Evolutionary conservation across 352 stramenopile species (phyloP).

Genomic region (Globisporangium heterothallicum): DNA sequence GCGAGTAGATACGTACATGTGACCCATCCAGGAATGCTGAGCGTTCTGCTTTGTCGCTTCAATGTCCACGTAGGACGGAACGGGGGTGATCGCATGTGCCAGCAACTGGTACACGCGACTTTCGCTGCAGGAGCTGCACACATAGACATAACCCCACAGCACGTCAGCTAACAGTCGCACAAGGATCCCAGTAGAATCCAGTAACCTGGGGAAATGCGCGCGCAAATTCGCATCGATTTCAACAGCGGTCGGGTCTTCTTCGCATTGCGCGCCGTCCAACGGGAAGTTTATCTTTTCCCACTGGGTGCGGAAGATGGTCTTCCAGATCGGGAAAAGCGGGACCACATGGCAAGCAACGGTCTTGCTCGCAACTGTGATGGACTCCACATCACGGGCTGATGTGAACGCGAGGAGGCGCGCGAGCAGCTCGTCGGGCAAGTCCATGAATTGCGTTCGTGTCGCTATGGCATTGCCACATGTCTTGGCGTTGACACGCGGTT

Average conservation of each 20-base stretch:
- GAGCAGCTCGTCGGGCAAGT: conserved; percentile 52
- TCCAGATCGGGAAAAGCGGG: conserved; percentile 58
- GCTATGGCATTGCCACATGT: too few species aligned
- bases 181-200: not conserved
- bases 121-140: conserved; percentile 34
- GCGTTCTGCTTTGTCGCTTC: conserved; percentile 32
- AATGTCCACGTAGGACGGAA: conserved; percentile 62
- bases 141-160: not conserved
- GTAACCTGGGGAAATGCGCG: conserved; percentile 41
- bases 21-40: conserved; percentile 33
- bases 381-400: conserved; percentile 48
- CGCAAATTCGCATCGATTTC: conserved; percentile 35
- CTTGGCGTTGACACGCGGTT: too few species aligned
- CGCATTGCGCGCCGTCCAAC: conserved; percentile 18
- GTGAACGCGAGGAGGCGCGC: conserved; percentile 36
- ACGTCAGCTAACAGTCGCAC: not conserved
- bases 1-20: conserved; percentile 46
- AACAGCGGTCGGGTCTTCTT: conserved; percentile 10
- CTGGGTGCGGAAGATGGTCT: conserved; percentile 43
- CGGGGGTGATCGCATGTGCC: conserved; percentile 51
- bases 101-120: conserved; percentile 72
- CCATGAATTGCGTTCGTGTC: too few species aligned
- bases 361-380: conserved; percentile 41
- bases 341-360: conserved; percentile 39
- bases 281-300: conserved; percentile 64